Evolutionary conservation across 2,329 filamentous ascomycete genomes (phyloP).

Genomic region (Chaetomiaceae sp.): DNA sequence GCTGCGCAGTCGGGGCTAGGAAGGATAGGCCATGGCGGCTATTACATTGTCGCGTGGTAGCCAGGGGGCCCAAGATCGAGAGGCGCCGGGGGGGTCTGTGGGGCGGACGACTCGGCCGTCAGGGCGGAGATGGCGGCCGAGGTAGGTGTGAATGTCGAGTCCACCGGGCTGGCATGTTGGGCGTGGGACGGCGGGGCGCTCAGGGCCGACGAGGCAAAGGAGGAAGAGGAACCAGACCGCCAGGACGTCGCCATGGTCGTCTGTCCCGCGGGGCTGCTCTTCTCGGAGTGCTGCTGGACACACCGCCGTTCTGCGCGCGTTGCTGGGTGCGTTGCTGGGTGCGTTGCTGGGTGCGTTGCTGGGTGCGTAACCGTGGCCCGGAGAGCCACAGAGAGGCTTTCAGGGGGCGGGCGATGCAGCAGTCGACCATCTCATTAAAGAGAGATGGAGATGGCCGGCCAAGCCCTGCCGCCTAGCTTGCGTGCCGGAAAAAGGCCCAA

Average conservation of each 20-base stretch:
- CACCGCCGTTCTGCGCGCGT: conserved; percentile 10
- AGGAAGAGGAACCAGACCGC: conserved; percentile 41
- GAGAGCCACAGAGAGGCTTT: conserved; percentile 11
- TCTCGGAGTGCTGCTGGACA: not conserved
- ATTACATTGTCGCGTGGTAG: conserved; percentile 52
- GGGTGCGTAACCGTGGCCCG: not conserved
- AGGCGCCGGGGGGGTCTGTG: conserved; percentile 39
- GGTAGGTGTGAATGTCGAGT: conserved; percentile 45
- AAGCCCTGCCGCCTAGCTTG: conserved; percentile 4
- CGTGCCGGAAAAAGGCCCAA: not conserved
- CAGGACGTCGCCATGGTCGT: conserved; percentile 29
- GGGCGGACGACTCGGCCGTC: conserved; percentile 38
- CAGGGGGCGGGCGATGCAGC: conserved; percentile 4
- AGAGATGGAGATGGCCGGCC: conserved; percentile 1
- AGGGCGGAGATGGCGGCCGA: conserved; percentile 42
- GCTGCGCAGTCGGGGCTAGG: conserved; percentile 22
- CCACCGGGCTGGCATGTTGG: conserved; percentile 41
- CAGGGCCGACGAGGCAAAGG: conserved; percentile 45
- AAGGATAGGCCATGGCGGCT: conserved; percentile 17
- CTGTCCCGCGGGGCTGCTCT: not conserved
- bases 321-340: too few species aligned
- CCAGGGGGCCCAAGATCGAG: conserved; percentile 51
- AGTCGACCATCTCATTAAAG: conserved; percentile 12
- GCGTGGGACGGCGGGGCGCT: conserved; percentile 40
- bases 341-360: not conserved